Conservation (phyloP, 2,329 filamentous ascomycete genomes). For the Talaromyces albobiverticillius region DNA sequence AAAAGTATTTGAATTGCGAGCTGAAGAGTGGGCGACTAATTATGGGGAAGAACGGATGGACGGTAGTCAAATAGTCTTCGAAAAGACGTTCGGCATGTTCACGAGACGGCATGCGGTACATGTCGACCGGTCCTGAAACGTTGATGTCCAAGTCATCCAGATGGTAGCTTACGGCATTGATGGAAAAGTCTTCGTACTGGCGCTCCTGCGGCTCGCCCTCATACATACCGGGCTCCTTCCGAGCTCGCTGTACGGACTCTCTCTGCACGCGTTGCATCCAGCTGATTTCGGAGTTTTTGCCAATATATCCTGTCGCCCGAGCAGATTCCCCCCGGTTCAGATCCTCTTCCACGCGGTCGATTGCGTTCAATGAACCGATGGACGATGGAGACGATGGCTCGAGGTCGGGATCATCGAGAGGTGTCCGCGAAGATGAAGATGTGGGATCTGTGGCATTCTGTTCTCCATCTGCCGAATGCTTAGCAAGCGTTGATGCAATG, state of each 20-base stretch:
- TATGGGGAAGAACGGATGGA: constrained; percentile 46
- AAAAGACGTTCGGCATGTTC: constrained; percentile 41
- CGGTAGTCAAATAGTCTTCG: constrained; percentile 39
- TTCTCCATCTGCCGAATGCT: constrained; percentile 27
- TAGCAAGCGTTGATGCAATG: constrained; percentile 36
- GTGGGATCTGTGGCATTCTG: constrained; percentile 21
- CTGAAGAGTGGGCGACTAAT: constrained; percentile 40
- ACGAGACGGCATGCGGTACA: constrained; percentile 41
- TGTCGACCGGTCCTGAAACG: constrained; percentile 35
- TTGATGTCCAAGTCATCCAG: constrained; percentile 44
- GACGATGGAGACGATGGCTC: constrained; percentile 30
- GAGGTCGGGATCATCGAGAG: constrained; percentile 24
- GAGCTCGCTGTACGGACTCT: constrained; percentile 35
- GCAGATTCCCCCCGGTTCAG: constrained; percentile 36
- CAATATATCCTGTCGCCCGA: constrained; percentile 42
- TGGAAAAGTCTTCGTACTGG: constrained; percentile 30
- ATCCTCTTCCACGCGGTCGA: constrained; percentile 46
- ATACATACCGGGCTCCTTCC: constrained; percentile 25
- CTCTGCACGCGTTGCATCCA: constrained; percentile 44
- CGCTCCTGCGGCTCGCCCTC: constrained; percentile 20
- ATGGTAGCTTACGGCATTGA: constrained; percentile 39
- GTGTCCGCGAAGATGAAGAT: constrained; percentile 28
- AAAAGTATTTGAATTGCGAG: constrained; percentile 40
- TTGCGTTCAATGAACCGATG: constrained; percentile 43
- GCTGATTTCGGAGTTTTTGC: constrained; percentile 46